A percentile compares a stretch with the other conserved stretches of the same genome.
These are phyloP conservation scores for Calonectria pteridis DNA, from an alignment of 2,329 filamentous ascomycete genomes.

Conservation along the genomic window DNA sequence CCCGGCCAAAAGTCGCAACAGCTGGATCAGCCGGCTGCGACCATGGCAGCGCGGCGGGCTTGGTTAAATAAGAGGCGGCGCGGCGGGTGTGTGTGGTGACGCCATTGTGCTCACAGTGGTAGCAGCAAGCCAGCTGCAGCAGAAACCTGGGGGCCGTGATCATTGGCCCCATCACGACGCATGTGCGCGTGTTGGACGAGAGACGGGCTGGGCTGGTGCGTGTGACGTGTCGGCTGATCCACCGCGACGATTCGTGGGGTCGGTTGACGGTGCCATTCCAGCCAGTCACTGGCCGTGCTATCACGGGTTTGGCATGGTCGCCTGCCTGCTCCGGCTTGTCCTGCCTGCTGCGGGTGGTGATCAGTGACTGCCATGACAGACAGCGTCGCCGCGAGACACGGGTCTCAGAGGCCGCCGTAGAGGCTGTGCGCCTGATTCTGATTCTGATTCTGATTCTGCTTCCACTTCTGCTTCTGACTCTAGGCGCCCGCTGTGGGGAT, in stretches of 20 bases:
- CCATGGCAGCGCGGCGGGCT: neutral
- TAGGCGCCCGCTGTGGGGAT: slow-evolving; percentile 7
- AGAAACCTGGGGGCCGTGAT: slow-evolving; percentile 29
- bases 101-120: slow-evolving; percentile 30
- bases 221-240: slow-evolving; percentile 47
- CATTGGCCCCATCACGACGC: slow-evolving; percentile 31
- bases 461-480: neutral
- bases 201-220: slow-evolving; percentile 13
- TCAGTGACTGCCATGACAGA: neutral
- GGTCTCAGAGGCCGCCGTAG: neutral
- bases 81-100: slow-evolving; percentile 29
- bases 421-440: neutral
- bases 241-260: slow-evolving; percentile 15
- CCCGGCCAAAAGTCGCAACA: neutral
- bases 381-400: neutral
- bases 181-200: slow-evolving; percentile 20
- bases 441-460: neutral
- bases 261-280: neutral
- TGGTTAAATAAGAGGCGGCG: neutral
- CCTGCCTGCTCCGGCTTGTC: neutral
- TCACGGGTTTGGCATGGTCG: neutral
- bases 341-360: neutral
- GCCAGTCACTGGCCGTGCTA: neutral
- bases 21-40: neutral
- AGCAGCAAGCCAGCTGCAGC: slow-evolving; percentile 22